Evolutionary conservation across 1,284 basidiomycete species (phyloP), one percentile per base, ranked within the genome.

Genomic region (Cryptococcus amylolentus): DNA sequence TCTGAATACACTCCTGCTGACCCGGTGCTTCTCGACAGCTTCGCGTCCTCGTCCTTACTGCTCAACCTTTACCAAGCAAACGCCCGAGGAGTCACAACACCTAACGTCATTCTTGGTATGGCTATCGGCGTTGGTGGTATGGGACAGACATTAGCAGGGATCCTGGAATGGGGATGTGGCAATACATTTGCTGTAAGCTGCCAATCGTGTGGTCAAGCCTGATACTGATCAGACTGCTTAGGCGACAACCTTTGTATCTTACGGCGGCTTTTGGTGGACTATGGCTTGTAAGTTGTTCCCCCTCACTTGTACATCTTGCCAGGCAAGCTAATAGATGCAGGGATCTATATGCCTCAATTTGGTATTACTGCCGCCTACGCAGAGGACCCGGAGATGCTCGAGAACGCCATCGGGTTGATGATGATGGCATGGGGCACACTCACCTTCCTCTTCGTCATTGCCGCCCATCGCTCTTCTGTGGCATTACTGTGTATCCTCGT

Each of bases 181-280:
- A 82, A 83, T 74, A 83, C 81, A 2, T 84, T 83, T 58, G 82
- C 79, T 62, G 52, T 56, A 39, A 51, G 51, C 53, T 23, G 23
- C 10, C 14, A 14, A 51, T 20, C 20, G 38, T n/a, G 18, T 8
- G 8, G 4, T 31, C 1, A 23, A n/a, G 9, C 10, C 9, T 1
- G n/a, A 12, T 10, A 18, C 18, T 26, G 18, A 18, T 37, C 13
- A 8, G 18, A 27, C 23, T 39, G 18, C 23, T 9, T 18, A 55
- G 60, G 77, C 78, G n/a, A 79, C 82, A 81, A 92, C 89, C 0
- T 91, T 92, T 80, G 80, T 86, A 0, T 86, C 85, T 2, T 92
- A 88, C 66, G 90, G 89, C 54, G 85, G 84, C 1, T 91, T 91
- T 80, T 90, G 88, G 89, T 78, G 89, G 75, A 88, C 87, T 3